These are phyloP conservation scores for Aspergillus calidoustus DNA, from an alignment of 2,329 filamentous ascomycete genomes.

Conservation along the genomic window DNA sequence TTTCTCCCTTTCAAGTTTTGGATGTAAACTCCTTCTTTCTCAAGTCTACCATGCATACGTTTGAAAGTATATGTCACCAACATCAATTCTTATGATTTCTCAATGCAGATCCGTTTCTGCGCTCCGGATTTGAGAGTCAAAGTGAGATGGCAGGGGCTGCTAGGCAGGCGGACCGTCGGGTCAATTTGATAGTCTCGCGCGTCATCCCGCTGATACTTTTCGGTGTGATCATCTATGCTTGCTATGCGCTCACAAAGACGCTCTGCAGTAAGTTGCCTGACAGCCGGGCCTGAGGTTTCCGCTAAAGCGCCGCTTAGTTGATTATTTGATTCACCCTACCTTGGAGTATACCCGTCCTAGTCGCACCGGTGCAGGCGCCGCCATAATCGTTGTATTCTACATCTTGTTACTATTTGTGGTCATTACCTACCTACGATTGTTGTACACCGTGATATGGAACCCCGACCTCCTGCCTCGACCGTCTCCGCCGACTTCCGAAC, in stretches of 20 bases:
- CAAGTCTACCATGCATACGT: conserved; percentile 20
- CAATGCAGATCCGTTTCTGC: conserved; percentile 21
- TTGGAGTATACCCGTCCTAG: conserved; percentile 43
- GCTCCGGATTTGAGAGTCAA: conserved; percentile 23
- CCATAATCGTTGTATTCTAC: conserved; percentile 74
- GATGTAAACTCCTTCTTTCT: conserved; percentile 12
- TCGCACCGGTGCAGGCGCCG: conserved; percentile 64
- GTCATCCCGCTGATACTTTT: conserved; percentile 72
- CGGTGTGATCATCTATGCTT: conserved; percentile 69
- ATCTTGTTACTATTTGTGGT: conserved; percentile 71
- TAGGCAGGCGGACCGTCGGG: conserved; percentile 41
- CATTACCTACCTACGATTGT: conserved; percentile 71
- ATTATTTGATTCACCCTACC: conserved; percentile 68
- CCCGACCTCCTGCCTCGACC: conserved; percentile 75
- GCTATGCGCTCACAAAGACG: conserved; percentile 70
- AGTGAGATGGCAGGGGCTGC: conserved; percentile 32
- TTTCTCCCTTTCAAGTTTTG: background rate
- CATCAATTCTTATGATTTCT: conserved; percentile 11
- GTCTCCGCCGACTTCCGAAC: conserved; percentile 41
- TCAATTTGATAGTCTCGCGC: conserved; percentile 64
- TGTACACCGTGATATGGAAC: conserved; percentile 69
- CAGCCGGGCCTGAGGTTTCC: background rate
- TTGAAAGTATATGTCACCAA: conserved; percentile 4
- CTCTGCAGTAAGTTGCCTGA: conserved; percentile 64
- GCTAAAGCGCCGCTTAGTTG: conserved; percentile 54